Evolutionary conservation across 768 basidiomycete species (phyloP), one percentile per base, ranked within the genome.

Genomic region (Lactifluus echinatus): DNA sequence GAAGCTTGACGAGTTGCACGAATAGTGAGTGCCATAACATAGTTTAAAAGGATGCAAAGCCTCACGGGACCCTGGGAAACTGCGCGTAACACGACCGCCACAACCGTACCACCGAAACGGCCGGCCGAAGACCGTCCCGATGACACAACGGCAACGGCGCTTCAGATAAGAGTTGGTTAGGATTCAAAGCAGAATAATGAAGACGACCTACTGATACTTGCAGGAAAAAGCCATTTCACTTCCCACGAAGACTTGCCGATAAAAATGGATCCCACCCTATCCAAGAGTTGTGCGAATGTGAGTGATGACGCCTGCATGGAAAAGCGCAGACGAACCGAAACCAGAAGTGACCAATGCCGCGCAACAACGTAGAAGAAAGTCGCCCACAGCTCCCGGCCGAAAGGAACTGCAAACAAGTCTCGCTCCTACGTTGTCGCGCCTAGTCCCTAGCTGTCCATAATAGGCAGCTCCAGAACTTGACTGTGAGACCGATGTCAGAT

Each of bases 351-450:
- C 34, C 33, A 43, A 49, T 29, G 40, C 53, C 8, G 34, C 57
- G 49, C 40, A 48, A 39, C 42, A 31, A 50, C 57, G 34, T 42
- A 44, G 53, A 54, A 54, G 57, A 42, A 47, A 37, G 40, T 40
- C 5, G 12, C 42, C 53, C 40, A 59, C 53, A 59, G 34, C 28
- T 50, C 57, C 57, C 26, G 47, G 53, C 57, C 57, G 57, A 59
- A 56, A 33, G 57, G 57, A 54, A 44, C 53, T 42, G 34, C 40
- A 42, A 37, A 24, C 57, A 37, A 54, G 39, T 28, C 52, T 10
- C 24, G 21, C 46, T n/a, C 45, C 51, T 33, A 36, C 51, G 39
- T 44, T 10, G 47, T 31, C 47, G 23, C 48, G 53, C 42, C 52
- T 17, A 33, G 23, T 39, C n/a, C 8, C 24, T 39, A 36, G n/a